phyloP scores from a whole-genome alignment of 2,329 filamentous ascomycete species.

The Pseudocercospora fijiensis region DNA sequence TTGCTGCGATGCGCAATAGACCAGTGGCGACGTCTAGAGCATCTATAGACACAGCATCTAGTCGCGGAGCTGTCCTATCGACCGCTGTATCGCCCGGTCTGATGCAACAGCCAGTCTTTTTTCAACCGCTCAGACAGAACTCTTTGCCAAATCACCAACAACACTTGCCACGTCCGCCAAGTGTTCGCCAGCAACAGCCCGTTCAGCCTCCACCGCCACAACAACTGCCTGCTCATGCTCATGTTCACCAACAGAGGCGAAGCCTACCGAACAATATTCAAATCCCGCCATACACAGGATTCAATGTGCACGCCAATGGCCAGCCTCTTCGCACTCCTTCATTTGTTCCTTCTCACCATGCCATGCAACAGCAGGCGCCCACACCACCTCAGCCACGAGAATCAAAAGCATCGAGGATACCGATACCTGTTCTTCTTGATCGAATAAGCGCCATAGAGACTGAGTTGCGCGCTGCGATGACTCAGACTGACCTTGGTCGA shows the following conservation, averaged over 20 bases:
- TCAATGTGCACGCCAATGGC: background rate
- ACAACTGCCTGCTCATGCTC: background rate
- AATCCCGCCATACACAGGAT: background rate
- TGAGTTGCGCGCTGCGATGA: background rate
- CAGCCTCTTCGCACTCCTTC: background rate
- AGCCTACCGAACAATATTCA: background rate
- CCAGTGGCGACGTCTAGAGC: background rate
- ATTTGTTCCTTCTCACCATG: background rate
- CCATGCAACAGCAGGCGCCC: constrained; percentile 8
- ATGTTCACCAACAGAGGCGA: constrained; percentile 1
- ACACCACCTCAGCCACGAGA: background rate
- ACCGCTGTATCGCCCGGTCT: background rate
- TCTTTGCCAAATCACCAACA: background rate
- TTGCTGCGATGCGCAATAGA: constrained; percentile 6
- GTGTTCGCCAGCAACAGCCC: background rate
- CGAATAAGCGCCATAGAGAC: constrained; percentile 9
- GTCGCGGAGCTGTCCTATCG: background rate
- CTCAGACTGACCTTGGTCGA: constrained; percentile 39
- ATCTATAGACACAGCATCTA: background rate
- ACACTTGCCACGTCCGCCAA: background rate
- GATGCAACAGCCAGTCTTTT: constrained; percentile 1
- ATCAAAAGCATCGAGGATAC: constrained; percentile 18
- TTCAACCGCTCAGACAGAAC: background rate
- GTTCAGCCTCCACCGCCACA: background rate
- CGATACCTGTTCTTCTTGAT: constrained; percentile 8